phyloP scores from a whole-genome alignment of 371 early-diverging fungal species.

The Mucor saturninus region DNA sequence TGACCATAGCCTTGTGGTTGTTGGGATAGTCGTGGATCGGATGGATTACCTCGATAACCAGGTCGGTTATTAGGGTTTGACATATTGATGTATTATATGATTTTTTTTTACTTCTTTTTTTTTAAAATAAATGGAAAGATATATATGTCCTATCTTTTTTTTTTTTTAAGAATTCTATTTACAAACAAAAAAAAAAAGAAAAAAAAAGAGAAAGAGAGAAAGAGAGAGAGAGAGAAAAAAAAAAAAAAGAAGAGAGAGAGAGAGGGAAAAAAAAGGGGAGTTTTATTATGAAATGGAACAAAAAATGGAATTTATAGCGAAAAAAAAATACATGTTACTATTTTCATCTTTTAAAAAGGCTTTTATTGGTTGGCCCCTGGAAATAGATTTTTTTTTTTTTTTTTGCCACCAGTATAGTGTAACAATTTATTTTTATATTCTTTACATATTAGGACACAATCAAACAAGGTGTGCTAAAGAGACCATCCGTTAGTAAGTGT shows the following conservation, averaged over 20 bases:
- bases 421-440: slow-evolving; percentile 23
- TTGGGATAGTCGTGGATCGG: slow-evolving; percentile 30
- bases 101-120: background rate
- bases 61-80: slow-evolving; percentile 30
- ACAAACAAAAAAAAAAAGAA: slow-evolving; percentile 9
- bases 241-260: slow-evolving; percentile 10
- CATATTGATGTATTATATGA: slow-evolving; percentile 6
- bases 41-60: slow-evolving; percentile 16
- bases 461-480: slow-evolving; percentile 25
- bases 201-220: slow-evolving; percentile 18
- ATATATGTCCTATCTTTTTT: too few relatives aligned
- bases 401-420: slow-evolving; percentile 25
- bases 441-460: slow-evolving; percentile 19
- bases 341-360: slow-evolving; percentile 25
- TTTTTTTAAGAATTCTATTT: background rate
- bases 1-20: slow-evolving; percentile 11
- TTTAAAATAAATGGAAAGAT: too few relatives aligned
- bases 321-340: slow-evolving; percentile 19
- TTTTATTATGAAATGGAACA: slow-evolving; percentile 13
- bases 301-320: background rate
- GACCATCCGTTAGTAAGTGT: background rate
- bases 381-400: slow-evolving; percentile 9
- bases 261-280: slow-evolving; percentile 19
- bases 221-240: slow-evolving; percentile 7
- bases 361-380: slow-evolving; percentile 17